Percentiles rank a stretch among this genome's conserved stretches.
Evolutionary conservation across 2,329 filamentous ascomycete species (phyloP).

Genomic region (Geosmithia morbida): DNA sequence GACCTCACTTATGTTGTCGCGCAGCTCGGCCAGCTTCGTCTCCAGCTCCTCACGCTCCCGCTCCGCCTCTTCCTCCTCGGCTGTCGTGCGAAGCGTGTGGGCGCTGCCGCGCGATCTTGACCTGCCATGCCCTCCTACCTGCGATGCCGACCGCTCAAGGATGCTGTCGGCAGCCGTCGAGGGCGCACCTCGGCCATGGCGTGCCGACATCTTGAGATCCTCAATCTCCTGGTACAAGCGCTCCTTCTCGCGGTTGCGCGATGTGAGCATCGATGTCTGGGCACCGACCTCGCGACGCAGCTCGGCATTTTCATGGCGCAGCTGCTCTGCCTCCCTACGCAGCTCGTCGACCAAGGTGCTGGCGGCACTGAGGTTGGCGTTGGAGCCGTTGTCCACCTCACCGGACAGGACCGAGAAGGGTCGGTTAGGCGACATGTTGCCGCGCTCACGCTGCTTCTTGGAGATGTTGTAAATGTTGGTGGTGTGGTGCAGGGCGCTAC

Average conservation of each 20-base stretch:
- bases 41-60: constrained; percentile 77
- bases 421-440: constrained; percentile 30
- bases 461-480: constrained; percentile 54
- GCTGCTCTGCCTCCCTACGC: constrained; percentile 51
- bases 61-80: constrained; percentile 46
- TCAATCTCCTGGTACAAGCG: constrained; percentile 94
- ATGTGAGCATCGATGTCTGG: constrained; percentile 95
- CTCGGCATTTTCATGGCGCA: constrained; percentile 87
- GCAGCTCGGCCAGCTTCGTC: constrained; percentile 64
- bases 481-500: constrained; percentile 34
- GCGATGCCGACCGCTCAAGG: constrained; percentile 84
- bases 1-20: constrained; percentile 74
- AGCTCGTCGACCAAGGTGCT: constrained; percentile 67
- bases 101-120: constrained; percentile 63
- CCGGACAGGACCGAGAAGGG: constrained; percentile 34
- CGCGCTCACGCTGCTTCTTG: constrained; percentile 27
- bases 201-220: constrained; percentile 78
- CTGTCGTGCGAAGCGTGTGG: constrained; percentile 45
- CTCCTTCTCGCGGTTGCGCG: constrained; percentile 88
- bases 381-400: constrained; percentile 31
- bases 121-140: constrained; percentile 54
- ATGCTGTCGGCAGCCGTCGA: constrained; percentile 76
- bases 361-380: constrained; percentile 39
- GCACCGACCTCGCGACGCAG: constrained; percentile 83
- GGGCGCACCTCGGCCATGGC: constrained; percentile 48